Evolutionary conservation across 352 stramenopile genomes (phyloP).

Genomic region (Globisporangium nunn): DNA sequence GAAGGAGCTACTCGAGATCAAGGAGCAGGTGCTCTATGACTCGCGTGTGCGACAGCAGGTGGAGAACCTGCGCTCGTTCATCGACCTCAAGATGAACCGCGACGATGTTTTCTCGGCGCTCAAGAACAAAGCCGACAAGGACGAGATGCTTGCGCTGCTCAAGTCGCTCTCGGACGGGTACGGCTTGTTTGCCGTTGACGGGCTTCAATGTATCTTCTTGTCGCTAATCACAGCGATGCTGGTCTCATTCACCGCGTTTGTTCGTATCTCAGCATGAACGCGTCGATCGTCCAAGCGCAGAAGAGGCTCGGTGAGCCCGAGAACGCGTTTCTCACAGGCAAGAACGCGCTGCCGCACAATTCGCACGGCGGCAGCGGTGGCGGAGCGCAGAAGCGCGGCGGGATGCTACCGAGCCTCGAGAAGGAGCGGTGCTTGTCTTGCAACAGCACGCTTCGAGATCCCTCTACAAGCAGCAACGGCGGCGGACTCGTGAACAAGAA

Average conservation of each 20-base stretch:
- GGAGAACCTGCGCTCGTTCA: constrained; percentile 80
- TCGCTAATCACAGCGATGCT: background rate
- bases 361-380: background rate
- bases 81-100: constrained; percentile 87
- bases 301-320: constrained; percentile 55
- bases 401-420: constrained; percentile 66
- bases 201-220: background rate
- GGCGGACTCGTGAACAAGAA: constrained; percentile 50
- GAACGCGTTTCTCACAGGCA: constrained; percentile 67
- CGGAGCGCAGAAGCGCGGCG: constrained; percentile 31
- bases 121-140: constrained; percentile 82
- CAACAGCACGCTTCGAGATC: constrained; percentile 60
- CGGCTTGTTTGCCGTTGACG: background rate
- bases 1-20: constrained; percentile 80
- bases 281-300: constrained; percentile 67
- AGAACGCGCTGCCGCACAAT: constrained; percentile 27
- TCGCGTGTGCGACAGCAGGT: constrained; percentile 80
- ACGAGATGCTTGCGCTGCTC: constrained; percentile 75
- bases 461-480: constrained; percentile 8
- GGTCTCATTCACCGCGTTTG: background rate
- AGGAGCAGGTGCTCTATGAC: constrained; percentile 84
- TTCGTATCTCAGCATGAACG: constrained; percentile 48
- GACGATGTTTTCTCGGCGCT: constrained; percentile 79
- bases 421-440: constrained; percentile 74
- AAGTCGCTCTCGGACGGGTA: constrained; percentile 66